Evolutionary conservation across 2,329 filamentous ascomycete genomes (phyloP), one percentile per base, ranked within the genome.

Genomic region (Paraconiothyrium brasiliense): DNA sequence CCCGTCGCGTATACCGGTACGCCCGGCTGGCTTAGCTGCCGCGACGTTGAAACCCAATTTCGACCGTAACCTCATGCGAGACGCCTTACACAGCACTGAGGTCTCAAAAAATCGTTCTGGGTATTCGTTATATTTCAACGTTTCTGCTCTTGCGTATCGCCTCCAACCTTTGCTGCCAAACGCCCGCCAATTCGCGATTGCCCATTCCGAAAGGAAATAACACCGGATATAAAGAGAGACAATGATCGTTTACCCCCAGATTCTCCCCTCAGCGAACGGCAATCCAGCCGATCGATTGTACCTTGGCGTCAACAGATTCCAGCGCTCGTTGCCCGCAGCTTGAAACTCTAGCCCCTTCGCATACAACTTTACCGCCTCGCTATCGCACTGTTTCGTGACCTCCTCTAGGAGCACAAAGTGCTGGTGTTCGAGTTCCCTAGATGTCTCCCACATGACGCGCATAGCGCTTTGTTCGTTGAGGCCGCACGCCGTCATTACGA

Each of bases 221-320:
- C 27, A 6, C 27, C 27, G 27, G 27, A 30, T 30, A 2, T 30
- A 6, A 6, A 30, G 6, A 30, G 27, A 16, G 39, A 41, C 2
- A 41, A n/a, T n/a, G 14, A 7, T 48, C 13, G 20, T 20, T 20
- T 20, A 51, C 16, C 48, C 48, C 48, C 48, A 51, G 8, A 51
- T 51, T 16, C 48, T 35, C 8, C 51, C 51, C 35, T 54, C 51
- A 6, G 51, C 35, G 22, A 54, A 54, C 35, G 20, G 20, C 27
- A 54, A 7, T 4, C 51, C 39, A 27, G n/a, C 51, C 8, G 22
- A 27, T 20, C 39, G 35, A 32, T 54, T 54, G 27, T 54, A 54
- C 27, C 51, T 54, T n/a, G 51, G 51, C 35, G 51, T 54, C 37
- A 54, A n/a, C n/a, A 54, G 16, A 32, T 44, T 54, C 51, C 51